A percentile compares a stretch with the other conserved stretches of the same genome.
These are phyloP conservation scores for Rhodotorula babjevae DNA, from an alignment of 768 basidiomycete genomes.

Conservation along the genomic window DNA sequence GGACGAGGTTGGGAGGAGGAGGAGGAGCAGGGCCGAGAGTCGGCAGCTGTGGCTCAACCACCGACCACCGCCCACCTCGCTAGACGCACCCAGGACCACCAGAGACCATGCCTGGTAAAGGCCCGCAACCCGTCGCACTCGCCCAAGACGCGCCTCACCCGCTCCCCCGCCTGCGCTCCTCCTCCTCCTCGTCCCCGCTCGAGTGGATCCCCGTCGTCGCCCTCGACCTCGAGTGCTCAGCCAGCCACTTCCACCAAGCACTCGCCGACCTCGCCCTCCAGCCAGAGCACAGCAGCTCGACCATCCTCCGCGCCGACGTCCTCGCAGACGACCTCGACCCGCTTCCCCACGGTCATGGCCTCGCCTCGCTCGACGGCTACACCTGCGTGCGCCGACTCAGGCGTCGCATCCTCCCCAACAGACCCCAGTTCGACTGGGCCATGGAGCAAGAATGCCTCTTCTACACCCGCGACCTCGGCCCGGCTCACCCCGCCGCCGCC, in stretches of 20 bases:
- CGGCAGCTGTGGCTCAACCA: too few relatives aligned
- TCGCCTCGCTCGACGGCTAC: slow-evolving; percentile 47
- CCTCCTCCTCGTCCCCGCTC: background rate
- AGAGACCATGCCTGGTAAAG: background rate
- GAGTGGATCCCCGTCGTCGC: slow-evolving; percentile 13
- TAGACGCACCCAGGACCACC: too few relatives aligned
- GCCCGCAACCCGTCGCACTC: background rate
- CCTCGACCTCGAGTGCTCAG: background rate
- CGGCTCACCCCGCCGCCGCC: background rate
- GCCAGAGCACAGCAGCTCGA: slow-evolving; percentile 86
- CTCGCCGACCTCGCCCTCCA: slow-evolving; percentile 61
- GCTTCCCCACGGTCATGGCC: background rate
- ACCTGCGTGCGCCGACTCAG: slow-evolving; percentile 56
- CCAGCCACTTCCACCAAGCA: slow-evolving; percentile 5
- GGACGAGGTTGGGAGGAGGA: too few relatives aligned
- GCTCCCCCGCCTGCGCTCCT: background rate
- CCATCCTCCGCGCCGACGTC: slow-evolving; percentile 79
- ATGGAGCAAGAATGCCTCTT: slow-evolving; percentile 28
- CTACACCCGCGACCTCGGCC: background rate
- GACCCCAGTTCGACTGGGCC: slow-evolving; percentile 65
- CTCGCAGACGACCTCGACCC: slow-evolving; percentile 49
- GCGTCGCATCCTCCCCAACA: slow-evolving; percentile 67
- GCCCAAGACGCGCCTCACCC: background rate
- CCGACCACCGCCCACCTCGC: too few relatives aligned
- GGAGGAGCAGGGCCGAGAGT: too few relatives aligned